Base-by-base conservation (phyloP, 768 basidiomycete genomes). In the Ephemerocybe angulata region DNA sequence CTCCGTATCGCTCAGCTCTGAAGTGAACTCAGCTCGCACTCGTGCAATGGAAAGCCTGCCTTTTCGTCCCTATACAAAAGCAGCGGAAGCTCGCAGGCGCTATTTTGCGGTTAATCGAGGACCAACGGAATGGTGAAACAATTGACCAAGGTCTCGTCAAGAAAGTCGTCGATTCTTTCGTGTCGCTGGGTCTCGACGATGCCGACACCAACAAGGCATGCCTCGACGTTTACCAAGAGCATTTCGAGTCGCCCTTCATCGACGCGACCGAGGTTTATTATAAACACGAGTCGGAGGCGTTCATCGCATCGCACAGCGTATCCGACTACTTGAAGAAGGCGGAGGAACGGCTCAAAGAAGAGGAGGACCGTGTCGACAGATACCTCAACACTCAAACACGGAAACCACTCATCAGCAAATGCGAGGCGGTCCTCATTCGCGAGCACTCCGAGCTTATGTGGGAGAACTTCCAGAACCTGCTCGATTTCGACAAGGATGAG, bases 321-420 rank as follows among this genome's bases (percentile, higher is more conserved):
- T 90, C 93, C 22, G 97, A 98, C 68, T 99, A 98, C 71, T 80
- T 99, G 67, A 96, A 88, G 77, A 96, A 93, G 72, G 97, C 95
- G 1, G 95, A 98, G 63, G 90, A 91, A 64, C 85, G 97, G 43
- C 76, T 99, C 52, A 82, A 86, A 50, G 97, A 99, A 70, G 97
- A 99, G 65, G 93, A 96, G 71, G 91, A 95, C 63, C 85, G 97
- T 41, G 93, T 98, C 41, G 96, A 98, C 69, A 82, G 93, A 55
- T 98, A 98, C 70, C 80, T 98, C 52, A 90, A 98, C 71, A 87
- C 85, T 24, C 87, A 87, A 61, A 98, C 97, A 24, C 85, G 92
- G 65, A 94, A 93, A 72, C 81, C 87, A 47, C 83, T 91, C 54
- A 79, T 92, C 67, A 81, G 73, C 72, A 89, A 87, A 74, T 98